These are phyloP conservation scores for Cladochytrium replicatum DNA, from an alignment of 192 early-diverging fungal species.

Conservation along the genomic window DNA sequence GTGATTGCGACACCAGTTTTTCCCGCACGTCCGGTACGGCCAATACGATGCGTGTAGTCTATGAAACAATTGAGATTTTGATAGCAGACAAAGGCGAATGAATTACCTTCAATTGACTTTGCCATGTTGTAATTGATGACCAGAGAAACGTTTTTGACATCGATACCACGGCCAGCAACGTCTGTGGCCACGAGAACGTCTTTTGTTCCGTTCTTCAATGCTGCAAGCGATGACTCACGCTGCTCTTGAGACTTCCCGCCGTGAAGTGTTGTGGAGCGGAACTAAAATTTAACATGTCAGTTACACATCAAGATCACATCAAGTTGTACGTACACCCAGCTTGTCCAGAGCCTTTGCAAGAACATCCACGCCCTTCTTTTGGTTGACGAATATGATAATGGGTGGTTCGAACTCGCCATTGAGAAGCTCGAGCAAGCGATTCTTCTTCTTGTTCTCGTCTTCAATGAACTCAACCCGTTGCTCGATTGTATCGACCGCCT, in stretches of 20 bases:
- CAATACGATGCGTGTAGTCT: conserved; percentile 98
- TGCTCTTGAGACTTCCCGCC: conserved; percentile 97
- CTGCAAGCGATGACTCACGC: conserved; percentile 75
- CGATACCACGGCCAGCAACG: conserved; percentile 98
- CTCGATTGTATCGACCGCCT: conserved; percentile 93
- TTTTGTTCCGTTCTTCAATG: conserved; percentile 69
- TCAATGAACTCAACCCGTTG: conserved; percentile 89
- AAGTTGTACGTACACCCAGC: conserved; percentile 38
- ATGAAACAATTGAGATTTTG: background rate
- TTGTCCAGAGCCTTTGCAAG: conserved; percentile 69
- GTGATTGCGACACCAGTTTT: conserved; percentile 81
- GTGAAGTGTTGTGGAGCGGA: conserved; percentile 72
- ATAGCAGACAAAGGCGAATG: conserved; percentile 5
- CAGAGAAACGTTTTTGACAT: conserved; percentile 92
- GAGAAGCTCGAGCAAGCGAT: conserved; percentile 69
- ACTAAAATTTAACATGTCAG: conserved; percentile 14
- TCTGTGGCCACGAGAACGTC: conserved; percentile 95
- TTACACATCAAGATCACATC: background rate
- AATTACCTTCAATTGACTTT: conserved; percentile 82
- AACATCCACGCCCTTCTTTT: conserved; percentile 85
- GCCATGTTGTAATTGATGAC: conserved; percentile 99
- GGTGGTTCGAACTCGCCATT: conserved; percentile 64
- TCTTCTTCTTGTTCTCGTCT: conserved; percentile 76
- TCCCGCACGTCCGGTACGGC: conserved; percentile 97
- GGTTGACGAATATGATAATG: conserved; percentile 97